phyloP scores from a whole-genome alignment of 2,329 filamentous ascomycete species.

The Pseudogymnoascus sp. region DNA sequence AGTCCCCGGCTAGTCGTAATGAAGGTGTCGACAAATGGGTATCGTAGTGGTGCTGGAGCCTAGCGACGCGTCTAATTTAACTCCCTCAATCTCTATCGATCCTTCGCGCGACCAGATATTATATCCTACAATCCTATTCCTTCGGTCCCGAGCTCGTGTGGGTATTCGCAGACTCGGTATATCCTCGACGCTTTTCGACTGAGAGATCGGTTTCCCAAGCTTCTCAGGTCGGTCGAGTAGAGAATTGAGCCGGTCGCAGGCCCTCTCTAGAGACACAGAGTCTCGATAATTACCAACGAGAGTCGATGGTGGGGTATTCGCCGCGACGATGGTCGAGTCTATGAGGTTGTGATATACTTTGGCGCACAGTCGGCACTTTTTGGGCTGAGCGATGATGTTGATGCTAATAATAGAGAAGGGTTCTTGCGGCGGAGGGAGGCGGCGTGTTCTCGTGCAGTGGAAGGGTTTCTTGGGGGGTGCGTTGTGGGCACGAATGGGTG shows the following conservation, averaged over 20 bases:
- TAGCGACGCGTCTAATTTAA: constrained; percentile 4
- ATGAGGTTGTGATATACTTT: constrained; percentile 6
- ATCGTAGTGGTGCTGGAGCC: neutral
- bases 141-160: neutral
- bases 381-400: constrained; percentile 8
- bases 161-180: constrained; percentile 1
- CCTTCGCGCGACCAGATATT: constrained; percentile 1
- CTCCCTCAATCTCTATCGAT: constrained; percentile 1
- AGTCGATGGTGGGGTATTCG: constrained; percentile 6
- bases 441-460: constrained; percentile 6
- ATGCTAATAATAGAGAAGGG: constrained; percentile 11
- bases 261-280: neutral
- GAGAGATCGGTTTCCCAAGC: neutral
- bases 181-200: neutral
- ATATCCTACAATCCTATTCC: neutral
- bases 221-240: constrained; percentile 4
- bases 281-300: constrained; percentile 5
- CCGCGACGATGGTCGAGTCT: constrained; percentile 1
- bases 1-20: constrained; percentile 10
- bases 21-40: neutral
- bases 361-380: constrained; percentile 2
- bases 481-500: neutral
- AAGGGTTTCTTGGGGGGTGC: neutral
- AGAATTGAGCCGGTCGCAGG: constrained; percentile 4
- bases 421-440: constrained; percentile 6